Percentiles rank a stretch among this genome's conserved stretches.
phyloP scores from a whole-genome alignment of 192 early-diverging fungal genomes.

The Coemansia sp. region DNA sequence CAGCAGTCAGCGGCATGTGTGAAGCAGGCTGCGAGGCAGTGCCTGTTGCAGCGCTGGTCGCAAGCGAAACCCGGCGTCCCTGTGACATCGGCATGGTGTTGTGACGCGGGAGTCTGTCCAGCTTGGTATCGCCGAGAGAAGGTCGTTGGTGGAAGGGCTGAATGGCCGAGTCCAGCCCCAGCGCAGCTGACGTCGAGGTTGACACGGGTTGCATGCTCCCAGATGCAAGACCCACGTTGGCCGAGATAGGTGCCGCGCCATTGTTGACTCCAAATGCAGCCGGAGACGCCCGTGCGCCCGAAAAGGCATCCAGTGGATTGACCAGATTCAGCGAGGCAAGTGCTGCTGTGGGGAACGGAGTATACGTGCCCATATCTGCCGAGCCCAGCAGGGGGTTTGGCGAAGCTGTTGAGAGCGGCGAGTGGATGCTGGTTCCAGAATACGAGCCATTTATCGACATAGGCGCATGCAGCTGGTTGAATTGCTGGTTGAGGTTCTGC shows the following conservation, averaged over 20 bases:
- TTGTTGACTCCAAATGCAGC: slow-evolving; percentile 3
- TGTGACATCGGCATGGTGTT: slow-evolving; percentile 36
- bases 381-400: slow-evolving; percentile 30
- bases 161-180: slow-evolving; percentile 11
- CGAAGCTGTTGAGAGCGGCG: slow-evolving; percentile 29
- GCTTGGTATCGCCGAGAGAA: slow-evolving; percentile 13
- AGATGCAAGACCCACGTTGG: slow-evolving; percentile 9
- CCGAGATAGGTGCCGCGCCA: slow-evolving; percentile 6
- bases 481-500: slow-evolving; percentile 39
- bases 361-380: slow-evolving; percentile 15
- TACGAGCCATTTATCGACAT: slow-evolving; percentile 3
- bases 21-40: slow-evolving; percentile 1
- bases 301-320: slow-evolving; percentile 22
- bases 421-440: slow-evolving; percentile 18
- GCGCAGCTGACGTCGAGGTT: slow-evolving; percentile 25
- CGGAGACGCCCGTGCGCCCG: neutral
- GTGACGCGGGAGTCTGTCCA: slow-evolving; percentile 17
- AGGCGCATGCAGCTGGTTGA: slow-evolving; percentile 20
- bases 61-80: slow-evolving; percentile 12
- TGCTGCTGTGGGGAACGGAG: slow-evolving; percentile 36
- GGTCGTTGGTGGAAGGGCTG: slow-evolving; percentile 17
- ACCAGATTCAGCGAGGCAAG: slow-evolving; percentile 50
- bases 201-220: slow-evolving; percentile 47
- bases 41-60: slow-evolving; percentile 4
- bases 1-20: slow-evolving; percentile 8